Evolutionary conservation across 140 eudicot genomes (phyloP), one percentile per base, ranked within the genome.

Genomic region (Bidens hawaiensis): DNA sequence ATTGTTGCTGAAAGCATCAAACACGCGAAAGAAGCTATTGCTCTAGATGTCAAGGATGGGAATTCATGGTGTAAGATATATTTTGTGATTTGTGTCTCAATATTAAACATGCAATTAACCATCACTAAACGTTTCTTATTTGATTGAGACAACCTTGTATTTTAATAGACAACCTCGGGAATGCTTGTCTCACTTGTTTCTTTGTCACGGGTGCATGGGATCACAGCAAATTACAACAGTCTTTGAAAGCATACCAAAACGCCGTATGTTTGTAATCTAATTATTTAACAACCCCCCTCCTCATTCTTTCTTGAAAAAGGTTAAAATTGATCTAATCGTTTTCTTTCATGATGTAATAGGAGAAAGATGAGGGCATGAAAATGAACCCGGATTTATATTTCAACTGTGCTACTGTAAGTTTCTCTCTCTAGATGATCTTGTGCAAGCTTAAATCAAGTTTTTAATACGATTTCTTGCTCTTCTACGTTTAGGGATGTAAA

Each of bases 141-240:
- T 14, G 18, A 25, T 34, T 10, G 51, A 30, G 59, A 19, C 58
- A 21, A 16, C 63, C 11, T 62, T 67, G 49, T 66, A 38, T 54
- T 70, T 25, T 48, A 40, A 38, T 84, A 93, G 99, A 93, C 75
- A 93, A 85, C 78, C 94, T 93, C 8, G 99, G 99, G 28, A 93
- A 93, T 79, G 99, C 99, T 64, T 88, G 83, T 69, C 93, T 88
- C 30, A 88, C 95, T 6, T 85, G 94, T 60, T 93, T 93, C 73
- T 93, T 93, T 74, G 90, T 79, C 68, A 88, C 94, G 72, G 96
- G 95, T 46, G 87, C 95, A 17, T 85, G 96, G 99, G 90, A 93
- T 70, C 90, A 88, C 74, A 70, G 78, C 72, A 88, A 85, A 63
- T 82, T 93, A 72, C 85, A 66, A 51, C 95, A 88, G 68, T 77